These are phyloP conservation scores for Globisporangium camurandrum DNA, from an alignment of 352 stramenopile species.

Conservation along the genomic window DNA sequence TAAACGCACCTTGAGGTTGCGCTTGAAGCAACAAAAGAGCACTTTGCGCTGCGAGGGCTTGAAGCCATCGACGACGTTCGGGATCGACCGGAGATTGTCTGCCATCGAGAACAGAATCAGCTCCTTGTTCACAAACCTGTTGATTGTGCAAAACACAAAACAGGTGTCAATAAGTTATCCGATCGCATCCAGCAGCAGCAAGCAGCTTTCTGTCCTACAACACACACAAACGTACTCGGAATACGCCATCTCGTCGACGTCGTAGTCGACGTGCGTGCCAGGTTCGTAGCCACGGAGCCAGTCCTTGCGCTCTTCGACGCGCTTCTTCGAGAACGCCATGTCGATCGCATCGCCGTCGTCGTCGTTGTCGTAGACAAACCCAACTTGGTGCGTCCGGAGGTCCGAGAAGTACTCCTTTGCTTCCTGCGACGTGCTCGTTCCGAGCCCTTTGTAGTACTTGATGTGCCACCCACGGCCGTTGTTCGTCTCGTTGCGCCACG, in stretches of 20 bases:
- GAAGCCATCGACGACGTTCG: slow-evolving; percentile 94
- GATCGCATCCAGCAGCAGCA: neutral
- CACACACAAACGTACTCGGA: slow-evolving; percentile 59
- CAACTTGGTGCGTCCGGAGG: slow-evolving; percentile 90
- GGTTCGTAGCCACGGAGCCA: slow-evolving; percentile 90
- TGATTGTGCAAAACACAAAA: slow-evolving; percentile 6
- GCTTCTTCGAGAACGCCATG: slow-evolving; percentile 97
- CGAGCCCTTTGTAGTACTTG: slow-evolving; percentile 99
- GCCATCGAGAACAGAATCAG: slow-evolving; percentile 98
- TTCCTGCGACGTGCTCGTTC: slow-evolving; percentile 95
- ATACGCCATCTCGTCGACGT: slow-evolving; percentile 89
- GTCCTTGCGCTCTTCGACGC: slow-evolving; percentile 93
- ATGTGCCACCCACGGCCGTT: slow-evolving; percentile 92
- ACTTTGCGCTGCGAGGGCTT: slow-evolving; percentile 99
- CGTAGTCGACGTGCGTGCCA: slow-evolving; percentile 89
- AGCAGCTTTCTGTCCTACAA: neutral
- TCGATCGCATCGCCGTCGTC: slow-evolving; percentile 89
- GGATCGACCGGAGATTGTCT: slow-evolving; percentile 96
- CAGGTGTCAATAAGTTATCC: too few species aligned
- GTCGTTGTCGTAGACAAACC: slow-evolving; percentile 91
- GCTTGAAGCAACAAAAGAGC: slow-evolving; percentile 97
- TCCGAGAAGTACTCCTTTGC: slow-evolving; percentile 97
- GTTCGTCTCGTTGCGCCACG: slow-evolving; percentile 85
- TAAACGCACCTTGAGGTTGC: slow-evolving; percentile 91
- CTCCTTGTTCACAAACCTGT: slow-evolving; percentile 97